Conservation (phyloP, 495 filamentous ascomycete species). For the Xylaria flabelliformis region DNA sequence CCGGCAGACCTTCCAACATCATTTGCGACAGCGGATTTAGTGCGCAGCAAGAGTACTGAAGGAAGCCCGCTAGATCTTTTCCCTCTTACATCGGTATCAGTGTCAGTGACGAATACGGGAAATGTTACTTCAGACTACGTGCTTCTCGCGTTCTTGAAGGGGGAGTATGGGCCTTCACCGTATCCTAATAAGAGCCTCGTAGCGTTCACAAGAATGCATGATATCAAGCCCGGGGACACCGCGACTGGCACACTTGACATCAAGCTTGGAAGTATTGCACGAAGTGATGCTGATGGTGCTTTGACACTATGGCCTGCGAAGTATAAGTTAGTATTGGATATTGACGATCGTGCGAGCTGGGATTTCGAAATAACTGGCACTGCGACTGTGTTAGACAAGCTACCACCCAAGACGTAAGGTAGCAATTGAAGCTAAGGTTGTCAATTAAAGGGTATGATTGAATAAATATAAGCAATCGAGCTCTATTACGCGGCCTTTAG, state of each 20-base stretch:
- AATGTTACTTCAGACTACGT: conserved; percentile 59
- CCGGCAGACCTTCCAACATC: conserved; percentile 32
- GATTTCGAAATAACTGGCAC: conserved; percentile 54
- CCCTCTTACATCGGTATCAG: conserved; percentile 49
- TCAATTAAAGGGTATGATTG: not conserved
- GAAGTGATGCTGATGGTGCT: conserved; percentile 60
- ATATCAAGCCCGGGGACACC: conserved; percentile 49
- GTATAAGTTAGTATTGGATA: conserved; percentile 64
- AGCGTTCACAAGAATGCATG: conserved; percentile 59
- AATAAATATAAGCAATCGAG: not conserved
- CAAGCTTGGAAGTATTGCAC: conserved; percentile 59
- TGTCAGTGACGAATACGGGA: conserved; percentile 60
- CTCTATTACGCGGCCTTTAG: not conserved
- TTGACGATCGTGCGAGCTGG: conserved; percentile 41
- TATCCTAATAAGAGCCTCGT: conserved; percentile 65
- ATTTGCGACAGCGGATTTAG: conserved; percentile 41
- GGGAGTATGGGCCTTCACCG: conserved; percentile 60
- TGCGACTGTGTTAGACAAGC: conserved; percentile 46
- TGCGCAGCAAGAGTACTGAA: conserved; percentile 36
- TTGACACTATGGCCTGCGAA: conserved; percentile 64
- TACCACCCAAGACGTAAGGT: conserved; percentile 40
- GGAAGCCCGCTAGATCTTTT: conserved; percentile 46
- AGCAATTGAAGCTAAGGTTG: not conserved
- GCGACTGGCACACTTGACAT: conserved; percentile 54
- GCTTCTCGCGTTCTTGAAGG: conserved; percentile 59